A percentile compares a stretch with the other conserved stretches of the same genome.
These are phyloP conservation scores for Trypanosoma avium DNA, from an alignment of 208 protist genomes.

Conservation along the genomic window DNA sequence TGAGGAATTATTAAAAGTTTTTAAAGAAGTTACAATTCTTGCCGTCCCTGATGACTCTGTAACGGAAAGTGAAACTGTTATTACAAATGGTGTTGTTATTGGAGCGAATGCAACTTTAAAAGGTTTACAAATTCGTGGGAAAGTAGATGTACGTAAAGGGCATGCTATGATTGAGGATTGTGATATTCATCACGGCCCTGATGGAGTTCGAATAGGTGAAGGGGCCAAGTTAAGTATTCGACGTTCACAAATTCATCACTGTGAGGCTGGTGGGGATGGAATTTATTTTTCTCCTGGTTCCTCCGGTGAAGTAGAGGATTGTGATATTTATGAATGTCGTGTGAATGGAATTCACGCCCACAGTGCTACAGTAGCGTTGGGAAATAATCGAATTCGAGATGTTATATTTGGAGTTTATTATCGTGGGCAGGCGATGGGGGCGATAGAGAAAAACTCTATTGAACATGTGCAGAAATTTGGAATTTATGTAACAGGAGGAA, in stretches of 20 bases:
- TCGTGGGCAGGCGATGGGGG: constrained; percentile 40
- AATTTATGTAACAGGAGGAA: constrained; percentile 68
- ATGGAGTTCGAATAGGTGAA: constrained; percentile 74
- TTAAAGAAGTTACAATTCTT: constrained; percentile 48
- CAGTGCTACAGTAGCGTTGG: constrained; percentile 36
- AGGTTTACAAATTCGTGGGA: constrained; percentile 51
- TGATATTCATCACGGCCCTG: constrained; percentile 72
- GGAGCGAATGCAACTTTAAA: constrained; percentile 49
- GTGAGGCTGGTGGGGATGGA: constrained; percentile 64
- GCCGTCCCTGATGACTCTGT: constrained; percentile 25
- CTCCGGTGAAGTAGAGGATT: constrained; percentile 64
- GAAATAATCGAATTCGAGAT: constrained; percentile 74
- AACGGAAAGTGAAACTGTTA: constrained; percentile 47
- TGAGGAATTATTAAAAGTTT: constrained; percentile 66
- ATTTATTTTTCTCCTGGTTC: constrained; percentile 78
- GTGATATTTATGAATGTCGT: constrained; percentile 83
- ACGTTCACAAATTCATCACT: constrained; percentile 72
- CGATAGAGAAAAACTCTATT: constrained; percentile 73
- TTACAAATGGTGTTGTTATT: constrained; percentile 57
- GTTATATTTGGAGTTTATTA: constrained; percentile 78
- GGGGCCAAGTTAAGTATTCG: constrained; percentile 43
- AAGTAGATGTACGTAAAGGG: constrained; percentile 75
- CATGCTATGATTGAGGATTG: constrained; percentile 69
- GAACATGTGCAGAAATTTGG: constrained; percentile 81
- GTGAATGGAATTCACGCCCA: constrained; percentile 77